phyloP scores from a whole-genome alignment of 257 asterid species.

The Petunia axillaris region DNA sequence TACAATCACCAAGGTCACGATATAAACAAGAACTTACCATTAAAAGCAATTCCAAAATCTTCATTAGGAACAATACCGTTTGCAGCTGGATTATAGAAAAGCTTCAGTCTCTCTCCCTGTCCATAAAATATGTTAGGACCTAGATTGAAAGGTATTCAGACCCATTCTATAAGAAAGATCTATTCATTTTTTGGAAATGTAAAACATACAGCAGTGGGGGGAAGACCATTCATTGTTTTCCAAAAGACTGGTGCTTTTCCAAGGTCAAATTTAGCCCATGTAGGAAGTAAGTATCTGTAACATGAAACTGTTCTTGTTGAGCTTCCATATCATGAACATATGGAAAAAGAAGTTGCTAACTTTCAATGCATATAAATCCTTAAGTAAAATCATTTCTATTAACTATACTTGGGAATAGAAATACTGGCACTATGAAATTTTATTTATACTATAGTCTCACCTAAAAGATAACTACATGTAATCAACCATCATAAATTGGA shows the following conservation, averaged over 20 bases:
- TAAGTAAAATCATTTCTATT: not conserved
- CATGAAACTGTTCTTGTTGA: not conserved
- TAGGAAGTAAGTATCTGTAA: conserved; percentile 64
- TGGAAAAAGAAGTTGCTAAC: not conserved
- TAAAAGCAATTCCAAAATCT: conserved; percentile 74
- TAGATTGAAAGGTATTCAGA: not conserved
- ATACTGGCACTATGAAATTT: no score
- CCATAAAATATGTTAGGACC: conserved; percentile 2
- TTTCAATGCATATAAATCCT: not conserved
- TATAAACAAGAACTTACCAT: conserved; percentile 47
- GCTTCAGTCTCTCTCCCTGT: conserved; percentile 73
- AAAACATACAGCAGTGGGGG: conserved; percentile 73
- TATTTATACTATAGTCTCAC: no score
- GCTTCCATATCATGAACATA: not conserved
- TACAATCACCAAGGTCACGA: not conserved
- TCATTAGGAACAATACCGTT: conserved; percentile 60
- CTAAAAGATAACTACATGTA: no score
- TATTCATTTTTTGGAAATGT: not conserved
- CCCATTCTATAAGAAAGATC: not conserved
- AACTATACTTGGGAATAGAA: not conserved
- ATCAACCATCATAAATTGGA: no score
- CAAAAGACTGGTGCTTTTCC: conserved; percentile 86
- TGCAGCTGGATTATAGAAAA: conserved; percentile 86
- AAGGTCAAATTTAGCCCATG: conserved; percentile 89
- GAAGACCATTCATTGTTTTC: conserved; percentile 93